These are phyloP conservation scores for Hemileia vastatrix DNA, from an alignment of 1,284 basidiomycete species.

Conservation along the genomic window DNA sequence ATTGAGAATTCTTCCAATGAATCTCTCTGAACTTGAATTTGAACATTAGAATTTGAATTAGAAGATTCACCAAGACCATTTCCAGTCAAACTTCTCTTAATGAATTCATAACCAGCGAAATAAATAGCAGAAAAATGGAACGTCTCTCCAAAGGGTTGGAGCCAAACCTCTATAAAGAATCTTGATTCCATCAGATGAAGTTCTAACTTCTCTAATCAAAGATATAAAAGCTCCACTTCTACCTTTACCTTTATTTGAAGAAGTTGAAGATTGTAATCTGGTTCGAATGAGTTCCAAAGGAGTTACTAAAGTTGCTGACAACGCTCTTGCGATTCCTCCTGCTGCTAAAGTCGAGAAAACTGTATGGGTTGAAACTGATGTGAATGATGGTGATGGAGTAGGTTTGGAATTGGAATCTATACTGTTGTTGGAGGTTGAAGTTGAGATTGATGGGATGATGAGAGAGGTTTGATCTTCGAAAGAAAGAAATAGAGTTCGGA, in stretches of 20 bases:
- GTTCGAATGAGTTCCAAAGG: slow-evolving; percentile 91
- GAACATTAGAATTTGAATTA: too few species aligned
- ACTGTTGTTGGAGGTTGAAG: background rate
- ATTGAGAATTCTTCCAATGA: too few species aligned
- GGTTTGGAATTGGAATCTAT: background rate
- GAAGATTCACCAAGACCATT: slow-evolving; percentile 19
- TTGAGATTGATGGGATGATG: slow-evolving; percentile 30
- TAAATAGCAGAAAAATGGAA: slow-evolving; percentile 92
- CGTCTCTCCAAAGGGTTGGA: slow-evolving; percentile 89
- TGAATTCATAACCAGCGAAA: slow-evolving; percentile 53
- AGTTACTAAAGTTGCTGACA: slow-evolving; percentile 69
- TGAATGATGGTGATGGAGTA: slow-evolving; percentile 17
- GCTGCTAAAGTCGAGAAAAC: slow-evolving; percentile 68
- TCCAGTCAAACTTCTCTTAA: slow-evolving; percentile 44
- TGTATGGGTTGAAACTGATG: slow-evolving; percentile 47
- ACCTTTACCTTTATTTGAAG: too few species aligned
- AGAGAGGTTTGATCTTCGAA: too few species aligned
- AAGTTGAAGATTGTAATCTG: slow-evolving; percentile 63
- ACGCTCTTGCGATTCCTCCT: slow-evolving; percentile 69
- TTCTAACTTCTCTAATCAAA: too few species aligned
- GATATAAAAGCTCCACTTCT: too few species aligned
- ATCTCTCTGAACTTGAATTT: too few species aligned
- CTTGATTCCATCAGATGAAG: slow-evolving; percentile 57
- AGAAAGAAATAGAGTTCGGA: slow-evolving; percentile 53
- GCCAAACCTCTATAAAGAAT: slow-evolving; percentile 83